Evolutionary conservation across 352 stramenopile species (phyloP).

Genomic region (Globisporangium orthogonon): DNA sequence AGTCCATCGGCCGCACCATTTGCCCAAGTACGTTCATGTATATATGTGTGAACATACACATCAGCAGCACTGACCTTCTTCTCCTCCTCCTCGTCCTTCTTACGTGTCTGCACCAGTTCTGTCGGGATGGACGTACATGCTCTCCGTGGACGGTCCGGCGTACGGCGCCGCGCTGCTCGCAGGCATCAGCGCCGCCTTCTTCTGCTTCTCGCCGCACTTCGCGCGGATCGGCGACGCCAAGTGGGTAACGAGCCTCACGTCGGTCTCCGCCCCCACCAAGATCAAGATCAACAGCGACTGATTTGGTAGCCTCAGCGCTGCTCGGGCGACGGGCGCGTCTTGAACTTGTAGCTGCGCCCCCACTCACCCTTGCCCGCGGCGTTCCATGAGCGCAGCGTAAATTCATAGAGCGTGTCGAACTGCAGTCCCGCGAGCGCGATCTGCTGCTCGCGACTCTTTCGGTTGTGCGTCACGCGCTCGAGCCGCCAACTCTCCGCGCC

Average conservation of each 20-base stretch:
- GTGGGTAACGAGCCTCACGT: not conserved
- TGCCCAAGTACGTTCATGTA: conserved; percentile 46
- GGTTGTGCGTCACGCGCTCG: conserved; percentile 34
- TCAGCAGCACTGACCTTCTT: not conserved
- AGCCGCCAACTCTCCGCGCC: conserved; percentile 24
- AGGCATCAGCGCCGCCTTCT: conserved; percentile 42
- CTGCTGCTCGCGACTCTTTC: conserved; percentile 29
- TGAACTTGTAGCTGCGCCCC: conserved; percentile 29
- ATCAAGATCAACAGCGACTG: conserved; percentile 31
- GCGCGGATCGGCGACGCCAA: conserved; percentile 24
- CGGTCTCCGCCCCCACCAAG: conserved; percentile 2
- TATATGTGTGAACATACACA: not conserved
- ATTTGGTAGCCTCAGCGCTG: not conserved
- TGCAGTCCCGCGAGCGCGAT: conserved; percentile 42
- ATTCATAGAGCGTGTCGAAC: conserved; percentile 55
- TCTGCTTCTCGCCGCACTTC: conserved; percentile 66
- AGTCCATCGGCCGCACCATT: conserved; percentile 77
- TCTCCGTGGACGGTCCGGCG: conserved; percentile 62
- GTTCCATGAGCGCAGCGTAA: conserved; percentile 57
- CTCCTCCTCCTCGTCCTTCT: not conserved
- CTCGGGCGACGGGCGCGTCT: conserved; percentile 30
- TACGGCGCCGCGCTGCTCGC: conserved; percentile 63
- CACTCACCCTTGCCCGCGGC: conserved; percentile 53
- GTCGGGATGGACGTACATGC: conserved; percentile 71
- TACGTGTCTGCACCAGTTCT: conserved; percentile 32